Conservation (phyloP, 2,329 filamentous ascomycete genomes). For the Ascochyta rabiei region DNA sequence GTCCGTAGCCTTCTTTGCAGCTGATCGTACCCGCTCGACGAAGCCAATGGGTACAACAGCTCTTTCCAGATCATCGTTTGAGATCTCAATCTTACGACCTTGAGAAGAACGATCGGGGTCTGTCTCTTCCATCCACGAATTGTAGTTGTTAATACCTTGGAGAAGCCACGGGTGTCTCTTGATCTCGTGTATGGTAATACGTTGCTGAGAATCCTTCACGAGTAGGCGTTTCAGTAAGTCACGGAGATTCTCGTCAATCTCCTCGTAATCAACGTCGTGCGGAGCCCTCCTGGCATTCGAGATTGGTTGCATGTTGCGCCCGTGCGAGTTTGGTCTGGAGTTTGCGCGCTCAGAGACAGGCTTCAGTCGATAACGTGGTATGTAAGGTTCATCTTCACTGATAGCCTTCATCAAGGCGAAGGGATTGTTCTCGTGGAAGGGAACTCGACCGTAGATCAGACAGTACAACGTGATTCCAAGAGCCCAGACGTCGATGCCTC, state of each 20-base stretch:
- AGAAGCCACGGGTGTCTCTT: conserved; percentile 94
- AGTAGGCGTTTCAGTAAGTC: conserved; percentile 82
- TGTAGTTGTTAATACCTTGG: conserved; percentile 73
- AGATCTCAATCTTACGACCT: conserved; percentile 88
- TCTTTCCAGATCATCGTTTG: conserved; percentile 86
- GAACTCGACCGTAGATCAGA: conserved; percentile 90
- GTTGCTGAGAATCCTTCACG: conserved; percentile 84
- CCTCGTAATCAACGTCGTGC: conserved; percentile 82
- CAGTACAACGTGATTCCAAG: conserved; percentile 95
- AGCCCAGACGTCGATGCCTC: conserved; percentile 97
- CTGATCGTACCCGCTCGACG: conserved; percentile 81
- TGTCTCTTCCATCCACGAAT: conserved; percentile 90
- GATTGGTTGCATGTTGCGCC: conserved; percentile 57
- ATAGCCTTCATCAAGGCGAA: conserved; percentile 92
- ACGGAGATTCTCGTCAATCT: conserved; percentile 77
- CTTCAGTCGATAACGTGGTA: conserved; percentile 80
- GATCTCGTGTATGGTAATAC: conserved; percentile 88
- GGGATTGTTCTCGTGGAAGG: conserved; percentile 89
- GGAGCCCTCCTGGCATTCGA: conserved; percentile 74
- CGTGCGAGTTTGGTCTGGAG: conserved; percentile 54
- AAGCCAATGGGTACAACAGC: conserved; percentile 90
- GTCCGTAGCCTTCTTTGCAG: conserved; percentile 57
- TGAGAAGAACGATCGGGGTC: conserved; percentile 79
- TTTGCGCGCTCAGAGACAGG: conserved; percentile 62
- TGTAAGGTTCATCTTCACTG: conserved; percentile 89